These are phyloP conservation scores for Erodium maritimum DNA, from an alignment of 345 rosid genomes.

Conservation along the genomic window DNA sequence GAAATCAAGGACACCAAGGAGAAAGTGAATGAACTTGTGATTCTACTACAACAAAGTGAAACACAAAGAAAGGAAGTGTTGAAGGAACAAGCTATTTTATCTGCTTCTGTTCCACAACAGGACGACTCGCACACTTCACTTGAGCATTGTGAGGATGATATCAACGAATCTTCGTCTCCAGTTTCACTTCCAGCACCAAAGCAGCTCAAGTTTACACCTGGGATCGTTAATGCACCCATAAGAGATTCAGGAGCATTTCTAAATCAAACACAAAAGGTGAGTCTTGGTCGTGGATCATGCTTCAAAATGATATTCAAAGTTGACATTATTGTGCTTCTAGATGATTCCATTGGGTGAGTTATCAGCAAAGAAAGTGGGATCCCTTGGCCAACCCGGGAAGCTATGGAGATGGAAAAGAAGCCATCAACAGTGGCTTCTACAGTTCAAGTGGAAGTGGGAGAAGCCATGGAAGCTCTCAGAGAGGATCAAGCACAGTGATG, in stretches of 20 bases:
- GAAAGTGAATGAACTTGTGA: conserved; percentile 50
- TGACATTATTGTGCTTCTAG: conserved; percentile 20
- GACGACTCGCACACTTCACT: conserved; percentile 34
- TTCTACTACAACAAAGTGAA: conserved; percentile 47
- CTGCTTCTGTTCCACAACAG: conserved; percentile 41
- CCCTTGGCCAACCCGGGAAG: conserved; percentile 43
- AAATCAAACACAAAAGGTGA: conserved; percentile 44
- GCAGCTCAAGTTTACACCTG: conserved; percentile 57
- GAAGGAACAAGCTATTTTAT: conserved; percentile 44
- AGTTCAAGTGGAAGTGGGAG: conserved; percentile 88
- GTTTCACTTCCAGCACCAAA: conserved; percentile 58
- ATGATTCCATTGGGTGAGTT: conserved; percentile 48
- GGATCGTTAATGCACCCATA: conserved; percentile 35
- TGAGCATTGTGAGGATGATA: conserved; percentile 27
- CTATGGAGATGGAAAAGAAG: conserved; percentile 91
- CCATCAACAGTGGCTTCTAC: conserved; percentile 80
- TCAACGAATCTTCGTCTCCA: conserved; percentile 34
- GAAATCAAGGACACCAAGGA: conserved; percentile 56
- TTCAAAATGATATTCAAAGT: not conserved
- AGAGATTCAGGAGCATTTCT: conserved; percentile 44
- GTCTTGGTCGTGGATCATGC: conserved; percentile 4
- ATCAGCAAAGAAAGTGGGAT: conserved; percentile 38
- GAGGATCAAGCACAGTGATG: conserved; percentile 66
- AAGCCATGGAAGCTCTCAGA: conserved; percentile 87
- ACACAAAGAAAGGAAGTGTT: conserved; percentile 43